Base-by-base conservation (phyloP, 768 basidiomycete genomes). In the Xerocomus potaroensis region DNA sequence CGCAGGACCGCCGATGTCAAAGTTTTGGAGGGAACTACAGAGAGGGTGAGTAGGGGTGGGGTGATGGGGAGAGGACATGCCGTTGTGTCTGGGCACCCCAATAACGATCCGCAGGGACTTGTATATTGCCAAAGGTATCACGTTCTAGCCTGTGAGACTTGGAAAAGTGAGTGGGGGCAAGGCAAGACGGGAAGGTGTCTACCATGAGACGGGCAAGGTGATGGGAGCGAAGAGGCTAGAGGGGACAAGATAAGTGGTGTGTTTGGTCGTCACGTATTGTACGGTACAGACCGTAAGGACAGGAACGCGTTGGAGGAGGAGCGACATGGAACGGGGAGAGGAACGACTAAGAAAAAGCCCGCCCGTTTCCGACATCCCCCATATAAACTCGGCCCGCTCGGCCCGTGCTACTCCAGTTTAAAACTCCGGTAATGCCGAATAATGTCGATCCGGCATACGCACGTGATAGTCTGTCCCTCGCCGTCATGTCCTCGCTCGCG, bases 71-170 rank as follows among this genome's bases (percentile, higher is more conserved):
- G 30, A 3, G 23, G 8, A 62, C 70, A 19, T 56, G 87, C 89
- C 96, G 78, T 64, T 98, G 95, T 12, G 96, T 99, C 69, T 98
- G 96, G 15, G 94, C 94, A 49, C 96, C 96, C 92, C 94, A 99
- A 70, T 98, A 97, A 48, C 85, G 80, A 49, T 88, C 83, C 14
- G 78, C 79, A 21, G 88, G 87, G 21, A 99, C 96, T 56, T 87
- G 78, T 32, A 99, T 80, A 50, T 93, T 90, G 27, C 96, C 96
- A 65, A 99, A 98, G 3, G 96, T 97, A 67, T 98, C 96, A 55
- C 75, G 83, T 69, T 99, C 95, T 19, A 75, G 72, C 48, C 94
- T 87, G 66, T 78, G 84, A 26, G 69, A 64, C 57, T 77, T 72
- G 23, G 74, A 67, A 74, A 23, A 41, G 49, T 51, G 31, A 40